phyloP scores from a whole-genome alignment of 2,329 filamentous ascomycete species.

The Hansfordia pulvinata region DNA sequence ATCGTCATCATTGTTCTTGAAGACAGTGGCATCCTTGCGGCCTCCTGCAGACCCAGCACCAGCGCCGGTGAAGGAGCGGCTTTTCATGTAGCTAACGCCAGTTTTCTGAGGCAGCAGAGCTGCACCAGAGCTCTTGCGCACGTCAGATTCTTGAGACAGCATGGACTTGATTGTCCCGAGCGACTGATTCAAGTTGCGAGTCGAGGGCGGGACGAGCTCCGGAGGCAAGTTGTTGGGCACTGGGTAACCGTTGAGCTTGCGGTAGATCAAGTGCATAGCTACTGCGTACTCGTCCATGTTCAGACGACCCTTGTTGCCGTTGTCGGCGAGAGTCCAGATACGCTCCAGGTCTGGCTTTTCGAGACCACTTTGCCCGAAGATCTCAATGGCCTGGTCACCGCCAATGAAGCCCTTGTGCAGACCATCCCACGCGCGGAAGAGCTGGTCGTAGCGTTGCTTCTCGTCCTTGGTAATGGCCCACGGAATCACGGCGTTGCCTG shows the following conservation, averaged over 20 bases:
- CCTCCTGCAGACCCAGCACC: conserved; percentile 40
- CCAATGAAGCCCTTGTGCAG: conserved; percentile 85
- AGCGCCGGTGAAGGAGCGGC: conserved; percentile 70
- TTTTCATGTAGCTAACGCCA: conserved; percentile 96
- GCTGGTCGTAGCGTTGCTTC: conserved; percentile 88
- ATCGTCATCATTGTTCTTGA: conserved; percentile 90
- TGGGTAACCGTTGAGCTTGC: conserved; percentile 91
- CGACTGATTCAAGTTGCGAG: conserved; percentile 82
- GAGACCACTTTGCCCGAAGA: conserved; percentile 90
- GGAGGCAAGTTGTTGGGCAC: conserved; percentile 77
- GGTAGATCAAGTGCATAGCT: conserved; percentile 97
- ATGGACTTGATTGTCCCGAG: conserved; percentile 88
- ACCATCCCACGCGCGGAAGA: conserved; percentile 95
- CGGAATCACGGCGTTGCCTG: conserved; percentile 88
- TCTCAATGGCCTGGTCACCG: conserved; percentile 88
- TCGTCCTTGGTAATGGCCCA: conserved; percentile 99
- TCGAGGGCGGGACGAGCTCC: conserved; percentile 88
- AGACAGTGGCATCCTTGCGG: conserved; percentile 91
- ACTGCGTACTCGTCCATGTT: conserved; percentile 97
- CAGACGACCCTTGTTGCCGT: conserved; percentile 84
- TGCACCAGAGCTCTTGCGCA: conserved; percentile 77
- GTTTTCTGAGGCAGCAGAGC: conserved; percentile 89
- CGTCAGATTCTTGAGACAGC: conserved; percentile 78
- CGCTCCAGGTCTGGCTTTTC: conserved; percentile 82
- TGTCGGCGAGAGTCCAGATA: conserved; percentile 89